Conservation (phyloP, 2,329 filamentous ascomycete species). For the Seiridium cupressi region DNA sequence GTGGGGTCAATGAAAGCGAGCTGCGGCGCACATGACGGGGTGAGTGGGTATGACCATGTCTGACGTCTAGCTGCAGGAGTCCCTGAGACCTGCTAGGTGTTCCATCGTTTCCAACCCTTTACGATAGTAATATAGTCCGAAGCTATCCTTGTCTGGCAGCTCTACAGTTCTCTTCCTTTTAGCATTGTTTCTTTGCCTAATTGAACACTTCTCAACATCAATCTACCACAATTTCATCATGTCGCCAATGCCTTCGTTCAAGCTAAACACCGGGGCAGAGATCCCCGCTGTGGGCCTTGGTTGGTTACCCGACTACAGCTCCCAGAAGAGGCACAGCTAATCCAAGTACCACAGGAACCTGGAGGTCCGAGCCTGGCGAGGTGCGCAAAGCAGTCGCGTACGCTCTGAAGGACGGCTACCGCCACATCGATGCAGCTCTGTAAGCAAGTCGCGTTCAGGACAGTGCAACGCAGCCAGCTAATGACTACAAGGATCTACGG, state of each 20-base stretch:
- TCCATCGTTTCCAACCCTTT: neutral
- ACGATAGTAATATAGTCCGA: neutral
- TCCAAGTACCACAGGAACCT: constrained; percentile 28
- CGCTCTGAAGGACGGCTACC: constrained; percentile 48
- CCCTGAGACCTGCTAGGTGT: neutral
- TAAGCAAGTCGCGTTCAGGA: neutral
- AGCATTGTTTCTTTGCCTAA: neutral
- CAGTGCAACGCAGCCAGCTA: neutral
- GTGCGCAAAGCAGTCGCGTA: constrained; percentile 7
- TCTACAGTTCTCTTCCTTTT: neutral
- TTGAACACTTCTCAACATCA: neutral
- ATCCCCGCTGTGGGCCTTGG: constrained; percentile 32
- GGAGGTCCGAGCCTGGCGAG: constrained; percentile 12
- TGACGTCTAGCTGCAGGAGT: neutral
- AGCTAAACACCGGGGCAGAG: constrained; percentile 28
- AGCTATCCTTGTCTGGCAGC: neutral
- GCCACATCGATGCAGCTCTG: constrained; percentile 54
- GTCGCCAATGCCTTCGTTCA: constrained; percentile 15
- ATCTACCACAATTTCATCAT: neutral
- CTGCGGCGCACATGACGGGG: neutral
- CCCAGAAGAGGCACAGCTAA: neutral
- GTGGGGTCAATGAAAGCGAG: neutral
- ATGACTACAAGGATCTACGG: constrained; percentile 38
- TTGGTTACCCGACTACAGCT: constrained; percentile 18
- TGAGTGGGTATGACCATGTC: neutral